These are phyloP conservation scores for Hypoxylon sp. DNA, from an alignment of 2,329 filamentous ascomycete species.

Conservation along the genomic window DNA sequence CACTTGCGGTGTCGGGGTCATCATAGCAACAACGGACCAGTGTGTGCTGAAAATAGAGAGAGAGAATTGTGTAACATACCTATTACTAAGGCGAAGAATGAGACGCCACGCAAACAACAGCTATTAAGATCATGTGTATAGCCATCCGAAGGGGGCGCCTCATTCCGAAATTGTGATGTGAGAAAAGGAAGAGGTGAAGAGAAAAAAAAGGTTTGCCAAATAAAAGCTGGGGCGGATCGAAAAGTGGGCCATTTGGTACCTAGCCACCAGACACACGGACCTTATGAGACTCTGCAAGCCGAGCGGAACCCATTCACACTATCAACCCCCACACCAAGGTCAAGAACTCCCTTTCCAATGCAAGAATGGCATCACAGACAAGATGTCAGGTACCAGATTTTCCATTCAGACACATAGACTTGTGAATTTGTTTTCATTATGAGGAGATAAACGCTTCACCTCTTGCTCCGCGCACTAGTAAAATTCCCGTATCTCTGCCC, in stretches of 20 bases:
- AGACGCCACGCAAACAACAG: neutral
- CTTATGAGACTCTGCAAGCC: slow-evolving; percentile 1
- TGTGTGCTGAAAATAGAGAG: neutral
- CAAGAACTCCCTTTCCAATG: neutral
- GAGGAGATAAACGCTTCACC: slow-evolving; percentile 27
- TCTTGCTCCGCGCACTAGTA: slow-evolving; percentile 14
- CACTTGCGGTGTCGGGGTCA: slow-evolving; percentile 56
- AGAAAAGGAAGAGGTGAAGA: slow-evolving; percentile 13
- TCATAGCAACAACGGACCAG: slow-evolving; percentile 46
- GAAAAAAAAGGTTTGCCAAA: slow-evolving; percentile 32
- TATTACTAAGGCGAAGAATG: neutral
- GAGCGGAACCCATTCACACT: neutral
- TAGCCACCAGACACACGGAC: slow-evolving; percentile 8
- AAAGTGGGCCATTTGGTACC: slow-evolving; percentile 20
- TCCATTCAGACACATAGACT: neutral
- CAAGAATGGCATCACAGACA: neutral
- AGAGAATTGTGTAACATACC: slow-evolving; percentile 27
- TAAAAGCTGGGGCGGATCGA: slow-evolving; percentile 16
- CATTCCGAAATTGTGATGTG: slow-evolving; percentile 8
- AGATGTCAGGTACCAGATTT: neutral
- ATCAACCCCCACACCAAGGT: neutral
- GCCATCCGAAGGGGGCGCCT: slow-evolving; percentile 4
- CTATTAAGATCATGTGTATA: neutral
- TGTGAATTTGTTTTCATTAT: slow-evolving; percentile 29
- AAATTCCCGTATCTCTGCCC: slow-evolving; percentile 18